Percentiles rank a stretch among this genome's conserved stretches.
These are phyloP conservation scores for Lactarius tabidus DNA, from an alignment of 768 basidiomycete species.

Conservation along the genomic window DNA sequence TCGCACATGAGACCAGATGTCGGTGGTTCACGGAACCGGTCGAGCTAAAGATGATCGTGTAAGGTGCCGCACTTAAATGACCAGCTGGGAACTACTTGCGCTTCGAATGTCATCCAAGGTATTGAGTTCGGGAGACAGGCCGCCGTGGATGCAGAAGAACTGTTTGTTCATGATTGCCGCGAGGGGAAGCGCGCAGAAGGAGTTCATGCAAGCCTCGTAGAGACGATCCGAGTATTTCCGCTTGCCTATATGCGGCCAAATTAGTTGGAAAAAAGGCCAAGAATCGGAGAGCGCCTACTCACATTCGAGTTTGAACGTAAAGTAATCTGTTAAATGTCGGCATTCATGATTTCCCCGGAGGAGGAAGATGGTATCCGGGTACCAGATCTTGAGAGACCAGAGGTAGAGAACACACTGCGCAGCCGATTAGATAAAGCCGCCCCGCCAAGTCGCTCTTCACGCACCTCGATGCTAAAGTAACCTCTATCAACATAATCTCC, in stretches of 20 bases:
- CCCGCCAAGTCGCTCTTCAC: constrained; percentile 17
- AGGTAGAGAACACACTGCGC: constrained; percentile 91
- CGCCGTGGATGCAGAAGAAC: constrained; percentile 97
- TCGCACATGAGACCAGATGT: constrained; percentile 98
- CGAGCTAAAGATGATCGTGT: constrained; percentile 53
- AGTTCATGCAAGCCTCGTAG: constrained; percentile 98
- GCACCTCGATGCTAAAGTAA: constrained; percentile 71
- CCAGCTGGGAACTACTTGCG: constrained; percentile 43
- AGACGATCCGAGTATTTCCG: constrained; percentile 98
- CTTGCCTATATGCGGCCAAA: constrained; percentile 57
- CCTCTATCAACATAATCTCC: constrained; percentile 75
- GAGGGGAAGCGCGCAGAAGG: constrained; percentile 91
- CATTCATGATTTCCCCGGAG: constrained; percentile 99
- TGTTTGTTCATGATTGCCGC: constrained; percentile 99
- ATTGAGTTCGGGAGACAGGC: constrained; percentile 90
- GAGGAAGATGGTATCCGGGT: constrained; percentile 93
- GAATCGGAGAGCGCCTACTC: constrained; percentile 33
- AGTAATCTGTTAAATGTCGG: constrained; percentile 96
- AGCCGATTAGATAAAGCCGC: constrained; percentile 16
- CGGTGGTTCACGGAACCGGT: constrained; percentile 97
- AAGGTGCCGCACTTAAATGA: neutral
- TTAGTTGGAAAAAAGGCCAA: neutral
- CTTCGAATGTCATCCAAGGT: constrained; percentile 92
- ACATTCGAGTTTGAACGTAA: constrained; percentile 99
- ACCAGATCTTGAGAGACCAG: constrained; percentile 99